Conservation (phyloP, 202 grass and related monocot genomes). For the Bolboschoenoplectus hybrid region DNA sequence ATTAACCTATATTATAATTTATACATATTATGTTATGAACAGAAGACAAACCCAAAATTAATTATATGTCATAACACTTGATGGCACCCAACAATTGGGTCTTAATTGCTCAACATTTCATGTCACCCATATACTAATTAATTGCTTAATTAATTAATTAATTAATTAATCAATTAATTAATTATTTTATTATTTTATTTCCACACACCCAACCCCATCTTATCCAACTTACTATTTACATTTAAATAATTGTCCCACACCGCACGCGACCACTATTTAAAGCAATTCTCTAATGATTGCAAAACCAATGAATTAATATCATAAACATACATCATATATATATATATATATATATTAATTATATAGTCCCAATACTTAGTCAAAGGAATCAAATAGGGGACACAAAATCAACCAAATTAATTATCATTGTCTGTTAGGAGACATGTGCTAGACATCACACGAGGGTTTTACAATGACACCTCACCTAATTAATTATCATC, state of each 20-base stretch:
- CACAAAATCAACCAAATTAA: conserved; percentile 36
- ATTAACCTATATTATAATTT: not conserved
- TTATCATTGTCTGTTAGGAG: conserved; percentile 29
- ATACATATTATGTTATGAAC: not conserved
- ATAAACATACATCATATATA: not conserved
- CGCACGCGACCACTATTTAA: conserved; percentile 18
- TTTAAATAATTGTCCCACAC: not conserved
- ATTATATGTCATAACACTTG: not conserved
- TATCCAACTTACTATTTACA: conserved; percentile 2
- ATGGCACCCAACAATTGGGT: not conserved
- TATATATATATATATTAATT: not conserved
- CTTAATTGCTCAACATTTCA: not conserved
- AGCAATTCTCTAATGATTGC: conserved; percentile 14
- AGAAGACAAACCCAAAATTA: not conserved
- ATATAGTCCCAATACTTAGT: conserved; percentile 17
- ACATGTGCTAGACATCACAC: conserved; percentile 33
- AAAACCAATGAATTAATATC: not conserved
- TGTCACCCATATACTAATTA: not conserved
- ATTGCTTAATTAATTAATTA: not conserved
- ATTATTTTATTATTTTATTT: conserved; percentile 10
- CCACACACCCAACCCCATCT: not conserved
- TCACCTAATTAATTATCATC: conserved; percentile 26
- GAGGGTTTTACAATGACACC: conserved; percentile 14
- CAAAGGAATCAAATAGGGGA: conserved; percentile 32
- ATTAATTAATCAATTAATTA: not conserved